A percentile compares a stretch with the other conserved stretches of the same genome.
phyloP scores from a whole-genome alignment of 192 early-diverging fungal genomes.

The Coemansia sp. region DNA sequence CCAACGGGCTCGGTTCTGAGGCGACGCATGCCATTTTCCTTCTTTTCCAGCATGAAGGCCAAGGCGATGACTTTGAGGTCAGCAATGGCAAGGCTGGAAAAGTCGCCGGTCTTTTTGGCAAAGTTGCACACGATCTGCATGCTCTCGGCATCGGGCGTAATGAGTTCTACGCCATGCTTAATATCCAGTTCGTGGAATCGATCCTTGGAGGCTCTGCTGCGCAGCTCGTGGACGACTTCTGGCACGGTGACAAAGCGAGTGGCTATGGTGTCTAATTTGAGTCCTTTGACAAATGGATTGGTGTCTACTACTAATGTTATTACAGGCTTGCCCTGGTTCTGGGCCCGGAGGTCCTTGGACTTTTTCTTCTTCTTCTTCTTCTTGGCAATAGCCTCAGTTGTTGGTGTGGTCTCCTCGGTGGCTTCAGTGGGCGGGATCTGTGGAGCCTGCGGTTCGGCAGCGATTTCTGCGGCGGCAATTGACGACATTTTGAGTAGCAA shows the following conservation, averaged over 20 bases:
- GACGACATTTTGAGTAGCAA: background rate
- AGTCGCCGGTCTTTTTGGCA: slow-evolving; percentile 91
- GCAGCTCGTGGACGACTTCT: slow-evolving; percentile 82
- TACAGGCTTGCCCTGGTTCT: slow-evolving; percentile 51
- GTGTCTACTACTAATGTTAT: slow-evolving; percentile 69
- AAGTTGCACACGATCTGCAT: slow-evolving; percentile 70
- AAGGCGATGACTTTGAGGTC: slow-evolving; percentile 92
- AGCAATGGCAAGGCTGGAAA: slow-evolving; percentile 67
- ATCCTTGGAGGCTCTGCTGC: slow-evolving; percentile 69
- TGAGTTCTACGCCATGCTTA: slow-evolving; percentile 19
- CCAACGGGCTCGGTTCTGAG: slow-evolving; percentile 67
- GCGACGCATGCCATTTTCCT: slow-evolving; percentile 66
- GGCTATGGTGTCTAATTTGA: slow-evolving; percentile 60
- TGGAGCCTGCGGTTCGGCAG: background rate
- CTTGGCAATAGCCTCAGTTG: background rate
- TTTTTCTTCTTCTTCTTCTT: slow-evolving; percentile 12
- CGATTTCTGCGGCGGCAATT: background rate
- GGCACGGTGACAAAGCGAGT: slow-evolving; percentile 80
- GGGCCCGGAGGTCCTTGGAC: background rate
- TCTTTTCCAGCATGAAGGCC: slow-evolving; percentile 81
- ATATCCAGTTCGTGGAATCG: slow-evolving; percentile 32
- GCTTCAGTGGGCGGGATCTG: background rate
- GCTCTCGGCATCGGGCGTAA: slow-evolving; percentile 37
- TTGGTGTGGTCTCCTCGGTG: background rate
- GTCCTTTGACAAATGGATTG: slow-evolving; percentile 68